Percentiles rank a stretch among this genome's conserved stretches.
Conservation (phyloP, 192 early-diverging fungal species). For the Mortierella claussenii region DNA sequence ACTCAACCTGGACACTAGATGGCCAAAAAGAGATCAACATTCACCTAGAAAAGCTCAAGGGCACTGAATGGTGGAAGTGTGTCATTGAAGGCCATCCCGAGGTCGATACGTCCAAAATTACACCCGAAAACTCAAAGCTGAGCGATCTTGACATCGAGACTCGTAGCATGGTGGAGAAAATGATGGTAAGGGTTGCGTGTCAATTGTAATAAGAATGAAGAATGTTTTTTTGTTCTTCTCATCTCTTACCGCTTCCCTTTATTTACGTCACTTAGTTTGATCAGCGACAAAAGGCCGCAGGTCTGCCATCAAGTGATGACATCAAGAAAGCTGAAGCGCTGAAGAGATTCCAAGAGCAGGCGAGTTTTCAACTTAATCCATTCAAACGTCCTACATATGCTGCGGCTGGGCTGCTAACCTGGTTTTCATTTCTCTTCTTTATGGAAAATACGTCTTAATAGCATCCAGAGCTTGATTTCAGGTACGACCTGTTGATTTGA, state of each 20-base stretch:
- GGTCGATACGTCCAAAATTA: slow-evolving; percentile 91
- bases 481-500: too few species aligned
- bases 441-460: background rate
- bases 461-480: slow-evolving; percentile 76
- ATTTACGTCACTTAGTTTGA: slow-evolving; percentile 86
- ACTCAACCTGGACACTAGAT: slow-evolving; percentile 84
- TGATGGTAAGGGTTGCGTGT: slow-evolving; percentile 76
- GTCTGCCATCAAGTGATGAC: slow-evolving; percentile 82
- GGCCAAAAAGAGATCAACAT: slow-evolving; percentile 78
- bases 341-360: slow-evolving; percentile 75
- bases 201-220: background rate
- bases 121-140: slow-evolving; percentile 91
- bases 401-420: background rate
- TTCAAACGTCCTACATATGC: background rate
- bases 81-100: slow-evolving; percentile 81
- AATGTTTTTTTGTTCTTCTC: background rate
- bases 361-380: background rate
- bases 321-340: slow-evolving; percentile 80
- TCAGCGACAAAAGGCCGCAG: slow-evolving; percentile 85
- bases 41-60: slow-evolving; percentile 87
- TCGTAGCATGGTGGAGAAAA: slow-evolving; percentile 92
- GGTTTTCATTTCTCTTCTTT: background rate
- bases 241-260: background rate
- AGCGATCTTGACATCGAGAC: slow-evolving; percentile 91
- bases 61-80: slow-evolving; percentile 90